Conservation (phyloP, 176 grass and related monocot genomes). For the Lolium multiflorum region DNA sequence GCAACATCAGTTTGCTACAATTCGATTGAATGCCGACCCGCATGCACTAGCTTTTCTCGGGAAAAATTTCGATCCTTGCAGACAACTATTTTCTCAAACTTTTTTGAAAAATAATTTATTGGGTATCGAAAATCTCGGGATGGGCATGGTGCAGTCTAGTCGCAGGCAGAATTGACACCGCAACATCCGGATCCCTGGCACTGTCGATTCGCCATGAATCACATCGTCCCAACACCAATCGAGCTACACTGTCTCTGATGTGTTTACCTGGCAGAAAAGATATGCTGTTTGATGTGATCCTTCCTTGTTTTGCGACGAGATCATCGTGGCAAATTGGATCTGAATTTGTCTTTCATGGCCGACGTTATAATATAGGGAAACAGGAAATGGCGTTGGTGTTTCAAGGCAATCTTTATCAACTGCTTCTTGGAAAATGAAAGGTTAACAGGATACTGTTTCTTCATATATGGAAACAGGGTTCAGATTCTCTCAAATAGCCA, state of each 20-base stretch:
- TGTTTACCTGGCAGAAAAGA: neutral
- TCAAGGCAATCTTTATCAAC: neutral
- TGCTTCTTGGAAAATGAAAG: neutral
- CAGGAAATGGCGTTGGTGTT: neutral
- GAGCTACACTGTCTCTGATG: neutral
- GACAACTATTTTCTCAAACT: too few species aligned
- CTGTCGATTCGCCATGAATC: slow-evolving; percentile 38
- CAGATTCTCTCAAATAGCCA: neutral
- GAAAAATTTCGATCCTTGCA: too few species aligned
- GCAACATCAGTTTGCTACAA: slow-evolving; percentile 40
- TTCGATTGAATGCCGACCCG: too few species aligned
- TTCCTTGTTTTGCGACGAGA: slow-evolving; percentile 9
- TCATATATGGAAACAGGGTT: neutral
- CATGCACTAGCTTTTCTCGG: too few species aligned
- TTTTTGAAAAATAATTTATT: neutral
- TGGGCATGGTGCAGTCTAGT: neutral
- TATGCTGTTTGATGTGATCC: slow-evolving; percentile 10
- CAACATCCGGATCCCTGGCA: slow-evolving; percentile 1
- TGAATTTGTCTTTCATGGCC: neutral
- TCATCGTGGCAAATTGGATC: neutral
- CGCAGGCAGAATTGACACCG: slow-evolving; percentile 15
- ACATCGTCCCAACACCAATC: slow-evolving; percentile 21
- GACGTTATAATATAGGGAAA: neutral
- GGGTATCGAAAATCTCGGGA: neutral
- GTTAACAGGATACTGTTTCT: neutral